Base-by-base conservation (phyloP, 306 rosid genomes). In the Cucumis hystrix region DNA sequence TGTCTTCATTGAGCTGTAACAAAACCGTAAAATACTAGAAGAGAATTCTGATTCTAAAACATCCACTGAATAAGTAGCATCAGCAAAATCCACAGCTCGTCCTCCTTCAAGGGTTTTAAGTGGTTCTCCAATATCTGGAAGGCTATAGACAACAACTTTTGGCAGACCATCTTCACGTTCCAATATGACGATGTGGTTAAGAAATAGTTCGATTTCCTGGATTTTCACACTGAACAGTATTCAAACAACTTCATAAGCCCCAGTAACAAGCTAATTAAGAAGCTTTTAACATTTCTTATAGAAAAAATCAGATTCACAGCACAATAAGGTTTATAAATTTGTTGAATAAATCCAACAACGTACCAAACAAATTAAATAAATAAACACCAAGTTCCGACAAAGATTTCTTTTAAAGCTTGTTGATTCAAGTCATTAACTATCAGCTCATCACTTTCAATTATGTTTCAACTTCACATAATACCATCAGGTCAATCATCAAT, bases 131-230 rank as follows among this genome's bases (percentile, higher is more conserved):
- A 68, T 74, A 80, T 88, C 85, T 9, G 95, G 95, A 84, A 91
- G 97, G 62, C 80, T 81, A 87, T 90, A 83, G 79, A 90, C 80
- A 69, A 75, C 86, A 75, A 94, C 62, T 83, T 87, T 94, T 80
- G 55, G 98, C 28, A 92, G 93, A 74, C 97, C 97, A 54, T 87
- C 86, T 88, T 91, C 96, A 76, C 97, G 89, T 84, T 87, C 97
- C 78, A 82, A 79, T 17, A 87, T 86, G 63, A 89, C 93, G 35
- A 94, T 85, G 77, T 94, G 89, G 77, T 90, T 84, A 49, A 49
- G 88, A 84, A 87, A 94, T 39, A 94, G 97, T 63, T 85, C 85
- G 55, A 90, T 83, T 75, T 83, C 93, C 93, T 90, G 97, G 86
- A 94, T 85, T 83, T 90, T 94, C 35, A 90, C 86, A 74, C 98